Evolutionary conservation across 1,139 yeast genomes (phyloP), one percentile per base, ranked within the genome.

Genomic region (Zygoascus hellenicus): DNA sequence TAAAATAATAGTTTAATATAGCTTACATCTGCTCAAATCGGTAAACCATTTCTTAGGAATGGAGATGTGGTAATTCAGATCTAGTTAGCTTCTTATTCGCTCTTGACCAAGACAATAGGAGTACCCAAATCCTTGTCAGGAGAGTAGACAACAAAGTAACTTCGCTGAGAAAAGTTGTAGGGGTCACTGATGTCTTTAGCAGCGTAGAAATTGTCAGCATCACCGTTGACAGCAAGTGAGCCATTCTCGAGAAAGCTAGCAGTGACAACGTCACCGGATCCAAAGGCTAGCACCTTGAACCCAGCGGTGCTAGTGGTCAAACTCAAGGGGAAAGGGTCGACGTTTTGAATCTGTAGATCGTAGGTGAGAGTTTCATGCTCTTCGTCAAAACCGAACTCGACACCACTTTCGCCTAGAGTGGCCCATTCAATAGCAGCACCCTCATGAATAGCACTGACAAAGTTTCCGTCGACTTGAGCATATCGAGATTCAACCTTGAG

Each of bases 371-470:
- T 16, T 11, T 34, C 15, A 9, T 6, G 9, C 9, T 19, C 39
- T 5, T 36, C 39, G 17, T 19, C 30, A 11, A 9, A 22, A 4
- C 5, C 39, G 9, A 7, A 36, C 16, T 36, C 39, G 2, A 4
- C 30, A 11, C 30, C 30, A 6, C 9, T 13, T 5, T 26, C 13
- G 10, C 30, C 30, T 14, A 75, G 54, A 59, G 73, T 70, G 43
- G 70, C 58, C 60, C 73, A 76, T 64, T 72, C 68, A 56, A 75
- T 63, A 51, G 75, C 83, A 41, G 82, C 82, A 59, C 83, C 82
- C 61, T 72, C 77, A 57, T 75, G 80, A 31, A 51, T 48, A n/a
- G 66, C 52, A 38, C 58, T 48, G 38, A 74, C 50, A 33, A 67
- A 68, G 28, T 57, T 44, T 17, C 66, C 67, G 50, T 60, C 43